Evolutionary conservation across 768 basidiomycete genomes (phyloP), one percentile per base, ranked within the genome.

Genomic region (Gelatoporia subvermispora): DNA sequence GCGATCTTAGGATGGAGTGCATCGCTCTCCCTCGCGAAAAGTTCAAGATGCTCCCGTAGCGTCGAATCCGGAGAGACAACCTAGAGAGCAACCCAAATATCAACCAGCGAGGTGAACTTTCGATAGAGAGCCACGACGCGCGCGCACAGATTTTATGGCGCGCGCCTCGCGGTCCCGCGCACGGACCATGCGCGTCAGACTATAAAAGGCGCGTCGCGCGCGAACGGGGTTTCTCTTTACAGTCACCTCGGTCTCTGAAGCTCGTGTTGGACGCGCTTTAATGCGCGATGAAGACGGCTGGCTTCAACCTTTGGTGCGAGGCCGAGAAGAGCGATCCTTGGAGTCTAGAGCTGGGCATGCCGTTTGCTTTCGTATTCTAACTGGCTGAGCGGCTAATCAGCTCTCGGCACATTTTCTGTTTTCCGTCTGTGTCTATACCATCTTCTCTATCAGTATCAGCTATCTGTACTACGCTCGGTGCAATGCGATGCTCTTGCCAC

Each of bases 81-180:
- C 66, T 68, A 68, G 66, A 63, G 41, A 56, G 50, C 43, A 72
- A 70, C 81, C 75, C 83, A 85, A 85, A 85, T 84, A 84, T 83
- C 80, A 75, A 72, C 74, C 72, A 61, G 65, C 69, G 70, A 82
- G 82, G 84, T 85, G 75, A 64, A 74, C 85, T 82, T 85, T 85
- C 84, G 83, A 73, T 73, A 70, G 51, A 64, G 57, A 55, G 53
- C 55, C 40, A 18, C 7, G 3, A 20, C 8, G 8, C 8, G 23
- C 39, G 35, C 44, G 28, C 43, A 21, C 41, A 57, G 43, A 53
- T 51, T 63, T 51, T 36, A 44, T 48, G 39, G 49, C 49, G 42
- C n/a, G 43, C 53, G 36, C 39, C 37, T 22, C 15, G 22, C 8
- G 9, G 63, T 63, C 62, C 42, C 61, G 69, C 72, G 78, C 80